Percentiles rank a stretch among this genome's conserved stretches.
Evolutionary conservation across 352 stramenopile genomes (phyloP).

Genomic region (Phytophthora cactorum): DNA sequence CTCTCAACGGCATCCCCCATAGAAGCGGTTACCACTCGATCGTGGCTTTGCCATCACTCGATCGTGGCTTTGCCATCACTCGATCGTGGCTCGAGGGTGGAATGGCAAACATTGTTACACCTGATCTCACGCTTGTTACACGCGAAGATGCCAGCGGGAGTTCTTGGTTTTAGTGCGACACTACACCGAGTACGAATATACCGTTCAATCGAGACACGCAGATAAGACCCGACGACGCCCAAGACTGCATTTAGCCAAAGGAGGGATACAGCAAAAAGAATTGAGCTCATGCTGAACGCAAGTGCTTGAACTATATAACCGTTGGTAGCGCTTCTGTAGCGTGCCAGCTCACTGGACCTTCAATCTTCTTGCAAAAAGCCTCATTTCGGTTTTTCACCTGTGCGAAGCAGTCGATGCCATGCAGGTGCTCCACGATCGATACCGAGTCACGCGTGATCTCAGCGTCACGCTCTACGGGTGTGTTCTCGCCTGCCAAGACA

Average conservation of each 20-base stretch:
- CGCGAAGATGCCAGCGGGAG: neutral
- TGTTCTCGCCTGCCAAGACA: constrained; percentile 54
- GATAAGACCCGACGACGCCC: constrained; percentile 15
- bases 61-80: too few relatives aligned
- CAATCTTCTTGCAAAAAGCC: constrained; percentile 21
- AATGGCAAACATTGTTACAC: too few relatives aligned
- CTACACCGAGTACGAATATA: neutral
- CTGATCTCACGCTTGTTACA: neutral
- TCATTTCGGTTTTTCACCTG: constrained; percentile 14
- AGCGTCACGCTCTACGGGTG: constrained; percentile 55
- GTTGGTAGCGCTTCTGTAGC: neutral
- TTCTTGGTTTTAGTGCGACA: too few relatives aligned
- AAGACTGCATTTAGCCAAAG: neutral
- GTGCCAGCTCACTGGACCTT: constrained; percentile 4
- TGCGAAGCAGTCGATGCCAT: constrained; percentile 6
- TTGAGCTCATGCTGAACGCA: constrained; percentile 12
- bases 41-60: too few relatives aligned
- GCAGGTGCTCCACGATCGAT: constrained; percentile 34
- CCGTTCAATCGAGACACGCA: neutral
- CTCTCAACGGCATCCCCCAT: too few relatives aligned
- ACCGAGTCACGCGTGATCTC: constrained; percentile 40
- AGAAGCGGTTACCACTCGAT: too few relatives aligned
- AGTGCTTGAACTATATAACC: constrained; percentile 8
- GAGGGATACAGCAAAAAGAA: neutral
- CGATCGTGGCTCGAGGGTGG: too few relatives aligned